Evolutionary conservation across 2,329 filamentous ascomycete species (phyloP).

Genomic region (Diatrype stigma): DNA sequence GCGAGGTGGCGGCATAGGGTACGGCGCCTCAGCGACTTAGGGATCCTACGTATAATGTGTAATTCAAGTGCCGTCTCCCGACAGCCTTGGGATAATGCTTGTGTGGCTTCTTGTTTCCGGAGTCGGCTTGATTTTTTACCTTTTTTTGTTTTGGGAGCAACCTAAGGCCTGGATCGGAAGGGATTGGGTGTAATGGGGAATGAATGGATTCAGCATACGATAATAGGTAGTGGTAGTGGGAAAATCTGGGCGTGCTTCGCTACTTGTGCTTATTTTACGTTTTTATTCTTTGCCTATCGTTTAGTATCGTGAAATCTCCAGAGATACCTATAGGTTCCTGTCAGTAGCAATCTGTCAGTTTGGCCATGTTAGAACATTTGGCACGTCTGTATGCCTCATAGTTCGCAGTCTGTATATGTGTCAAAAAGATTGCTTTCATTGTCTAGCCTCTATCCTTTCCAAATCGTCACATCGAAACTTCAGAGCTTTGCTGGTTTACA

Average conservation of each 20-base stretch:
- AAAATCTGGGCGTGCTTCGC: not conserved
- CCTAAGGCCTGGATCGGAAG: conserved; percentile 3
- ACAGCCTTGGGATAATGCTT: not conserved
- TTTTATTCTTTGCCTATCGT: too few species aligned
- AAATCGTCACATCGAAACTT: too few species aligned
- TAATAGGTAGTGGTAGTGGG: not conserved
- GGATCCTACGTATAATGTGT: conserved; percentile 20
- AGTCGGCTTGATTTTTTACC: not conserved
- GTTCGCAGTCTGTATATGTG: too few species aligned
- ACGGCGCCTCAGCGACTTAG: not conserved
- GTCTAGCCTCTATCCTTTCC: too few species aligned
- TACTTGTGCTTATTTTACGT: too few species aligned
- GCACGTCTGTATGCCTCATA: too few species aligned
- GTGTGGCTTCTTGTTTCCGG: conserved; percentile 3
- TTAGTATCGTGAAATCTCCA: too few species aligned
- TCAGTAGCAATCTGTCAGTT: too few species aligned
- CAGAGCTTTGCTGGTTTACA: too few species aligned
- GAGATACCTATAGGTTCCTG: too few species aligned
- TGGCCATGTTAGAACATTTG: too few species aligned
- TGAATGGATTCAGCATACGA: not conserved
- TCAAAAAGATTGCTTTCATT: too few species aligned
- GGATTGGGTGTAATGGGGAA: not conserved
- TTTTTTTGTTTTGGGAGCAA: conserved; percentile 2
- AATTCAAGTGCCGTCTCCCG: conserved; percentile 14
- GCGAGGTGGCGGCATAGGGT: conserved; percentile 15